Conservation (phyloP, 106 monocot genomes). For the Dactylorhiza incarnata region DNA sequence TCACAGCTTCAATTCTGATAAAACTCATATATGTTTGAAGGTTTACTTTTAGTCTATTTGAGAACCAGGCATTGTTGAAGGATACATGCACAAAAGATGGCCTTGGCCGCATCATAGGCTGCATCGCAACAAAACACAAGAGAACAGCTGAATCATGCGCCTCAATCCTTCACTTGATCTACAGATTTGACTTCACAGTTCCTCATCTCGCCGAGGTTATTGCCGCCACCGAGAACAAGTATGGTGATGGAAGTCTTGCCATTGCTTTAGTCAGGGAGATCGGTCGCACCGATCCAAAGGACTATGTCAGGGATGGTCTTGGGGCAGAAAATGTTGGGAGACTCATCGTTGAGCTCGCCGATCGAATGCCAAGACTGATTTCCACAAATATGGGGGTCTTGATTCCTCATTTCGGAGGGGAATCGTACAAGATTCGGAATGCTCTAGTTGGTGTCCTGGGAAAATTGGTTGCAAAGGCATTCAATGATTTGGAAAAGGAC, state of each 20-base stretch:
- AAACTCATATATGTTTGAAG: slow-evolving; percentile 25
- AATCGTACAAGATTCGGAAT: slow-evolving; percentile 95
- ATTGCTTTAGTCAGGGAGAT: slow-evolving; percentile 72
- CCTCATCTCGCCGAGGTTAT: slow-evolving; percentile 57
- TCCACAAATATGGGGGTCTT: slow-evolving; percentile 82
- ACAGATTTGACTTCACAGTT: slow-evolving; percentile 83
- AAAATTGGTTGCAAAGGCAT: slow-evolving; percentile 70
- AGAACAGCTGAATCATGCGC: slow-evolving; percentile 47
- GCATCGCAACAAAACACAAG: slow-evolving; percentile 58
- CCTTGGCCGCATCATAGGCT: slow-evolving; percentile 59
- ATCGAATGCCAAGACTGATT: slow-evolving; percentile 62
- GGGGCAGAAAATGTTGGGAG: slow-evolving; percentile 95
- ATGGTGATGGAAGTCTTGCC: slow-evolving; percentile 70
- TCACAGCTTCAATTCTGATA: background rate
- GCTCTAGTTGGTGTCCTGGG: slow-evolving; percentile 85
- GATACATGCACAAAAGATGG: slow-evolving; percentile 60
- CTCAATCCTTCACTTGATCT: slow-evolving; percentile 68
- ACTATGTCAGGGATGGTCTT: slow-evolving; percentile 61
- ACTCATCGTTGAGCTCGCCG: slow-evolving; percentile 85
- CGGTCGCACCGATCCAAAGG: slow-evolving; percentile 75
- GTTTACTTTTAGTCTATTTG: slow-evolving; percentile 60
- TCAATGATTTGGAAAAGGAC: slow-evolving; percentile 75
- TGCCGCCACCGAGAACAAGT: slow-evolving; percentile 58
- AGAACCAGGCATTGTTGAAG: slow-evolving; percentile 55
- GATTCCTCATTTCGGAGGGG: slow-evolving; percentile 95